Percentiles rank a stretch among this genome's conserved stretches.
Evolutionary conservation across 495 filamentous ascomycete genomes (phyloP).

Genomic region (Annulohypoxylon stygium): DNA sequence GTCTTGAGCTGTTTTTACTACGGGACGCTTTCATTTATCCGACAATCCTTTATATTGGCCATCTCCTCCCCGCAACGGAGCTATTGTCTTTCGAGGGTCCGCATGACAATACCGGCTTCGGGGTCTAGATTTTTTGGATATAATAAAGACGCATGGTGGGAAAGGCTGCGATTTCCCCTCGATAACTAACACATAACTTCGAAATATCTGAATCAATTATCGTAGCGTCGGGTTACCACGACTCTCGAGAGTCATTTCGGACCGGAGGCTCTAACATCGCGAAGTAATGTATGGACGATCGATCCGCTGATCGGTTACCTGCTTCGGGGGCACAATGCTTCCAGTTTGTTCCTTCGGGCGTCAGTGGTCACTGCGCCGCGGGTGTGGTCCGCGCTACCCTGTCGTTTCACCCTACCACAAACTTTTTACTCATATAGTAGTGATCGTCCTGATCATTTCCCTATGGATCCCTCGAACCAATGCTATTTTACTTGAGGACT

Average conservation of each 20-base stretch:
- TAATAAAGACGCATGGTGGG: slow-evolving; percentile 32
- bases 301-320: slow-evolving; percentile 44
- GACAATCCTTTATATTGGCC: slow-evolving; percentile 36
- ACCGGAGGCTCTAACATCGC: slow-evolving; percentile 38
- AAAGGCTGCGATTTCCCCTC: slow-evolving; percentile 21
- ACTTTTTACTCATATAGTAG: slow-evolving; percentile 49
- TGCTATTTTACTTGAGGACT: slow-evolving; percentile 48
- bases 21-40: slow-evolving; percentile 43
- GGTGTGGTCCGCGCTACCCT: slow-evolving; percentile 39
- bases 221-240: slow-evolving; percentile 26
- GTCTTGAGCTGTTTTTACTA: slow-evolving; percentile 27
- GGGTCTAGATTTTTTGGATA: slow-evolving; percentile 26
- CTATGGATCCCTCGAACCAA: slow-evolving; percentile 52
- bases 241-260: slow-evolving; percentile 13
- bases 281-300: slow-evolving; percentile 38
- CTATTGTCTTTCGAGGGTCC: slow-evolving; percentile 13
- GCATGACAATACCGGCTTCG: slow-evolving; percentile 25
- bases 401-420: slow-evolving; percentile 46
- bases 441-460: slow-evolving; percentile 53
- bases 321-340: slow-evolving; percentile 40
- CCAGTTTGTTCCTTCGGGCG: slow-evolving; percentile 29
- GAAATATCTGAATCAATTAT: slow-evolving; percentile 1
- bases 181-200: slow-evolving; percentile 14
- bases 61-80: slow-evolving; percentile 30
- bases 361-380: slow-evolving; percentile 42